Conservation (phyloP, 306 rosid genomes). For the Castanea sativa region DNA sequence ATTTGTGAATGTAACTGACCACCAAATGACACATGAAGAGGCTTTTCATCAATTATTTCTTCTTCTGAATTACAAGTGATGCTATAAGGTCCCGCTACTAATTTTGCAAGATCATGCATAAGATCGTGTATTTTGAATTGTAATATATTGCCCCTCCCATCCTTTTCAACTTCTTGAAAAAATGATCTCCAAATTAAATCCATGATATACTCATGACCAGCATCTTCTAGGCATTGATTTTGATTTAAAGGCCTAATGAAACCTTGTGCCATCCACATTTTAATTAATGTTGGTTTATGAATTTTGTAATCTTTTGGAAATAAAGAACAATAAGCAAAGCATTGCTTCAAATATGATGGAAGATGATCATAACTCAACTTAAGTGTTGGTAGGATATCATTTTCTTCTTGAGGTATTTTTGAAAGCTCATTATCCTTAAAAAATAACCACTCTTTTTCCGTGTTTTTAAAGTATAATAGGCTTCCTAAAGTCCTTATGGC, state of each 20-base stretch:
- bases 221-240: no score
- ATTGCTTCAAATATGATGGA: slow-evolving; percentile 34
- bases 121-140: slow-evolving; percentile 25
- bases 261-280: slow-evolving; percentile 42
- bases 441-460: no score
- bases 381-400: slow-evolving; percentile 22
- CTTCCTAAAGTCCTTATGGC: slow-evolving; percentile 20
- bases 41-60: no score
- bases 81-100: not conserved
- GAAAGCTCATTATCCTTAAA: not conserved
- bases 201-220: slow-evolving; percentile 36
- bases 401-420: not conserved
- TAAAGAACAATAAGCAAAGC: slow-evolving; percentile 34
- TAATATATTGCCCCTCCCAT: not conserved
- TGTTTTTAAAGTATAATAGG: not conserved
- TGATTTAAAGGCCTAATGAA: slow-evolving; percentile 17
- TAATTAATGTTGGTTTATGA: slow-evolving; percentile 17
- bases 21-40: not conserved
- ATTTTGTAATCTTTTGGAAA: slow-evolving; percentile 28
- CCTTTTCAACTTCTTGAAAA: slow-evolving; percentile 14
- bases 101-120: slow-evolving; percentile 42
- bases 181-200: slow-evolving; percentile 31
- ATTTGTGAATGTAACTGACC: rapidly evolving
- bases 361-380: slow-evolving; percentile 28
- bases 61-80: not conserved